Evolutionary conservation across 257 asterid species (phyloP).

Genomic region (Solanum dulcamara): DNA sequence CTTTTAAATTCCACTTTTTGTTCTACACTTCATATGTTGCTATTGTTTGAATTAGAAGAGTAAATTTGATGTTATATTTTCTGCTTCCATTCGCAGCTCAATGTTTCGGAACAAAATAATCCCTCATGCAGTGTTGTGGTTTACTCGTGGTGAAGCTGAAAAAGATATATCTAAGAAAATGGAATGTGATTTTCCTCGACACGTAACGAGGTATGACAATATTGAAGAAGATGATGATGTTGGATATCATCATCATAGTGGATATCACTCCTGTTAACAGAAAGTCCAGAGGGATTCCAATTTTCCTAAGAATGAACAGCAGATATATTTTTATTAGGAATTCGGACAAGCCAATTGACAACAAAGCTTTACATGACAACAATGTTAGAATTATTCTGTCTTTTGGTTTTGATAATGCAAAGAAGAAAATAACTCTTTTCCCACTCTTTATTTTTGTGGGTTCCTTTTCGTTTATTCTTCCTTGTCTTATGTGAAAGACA

Average conservation of each 20-base stretch:
- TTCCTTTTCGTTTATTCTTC: background rate
- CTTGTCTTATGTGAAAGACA: background rate
- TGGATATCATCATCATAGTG: constrained; percentile 1
- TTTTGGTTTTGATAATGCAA: background rate
- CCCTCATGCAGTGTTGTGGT: constrained; percentile 85
- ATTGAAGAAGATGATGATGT: background rate
- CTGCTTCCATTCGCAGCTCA: constrained; percentile 25
- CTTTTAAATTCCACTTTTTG: background rate
- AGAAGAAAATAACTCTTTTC: no score
- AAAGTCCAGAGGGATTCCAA: constrained; percentile 71
- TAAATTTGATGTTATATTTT: background rate
- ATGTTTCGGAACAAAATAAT: constrained; percentile 59
- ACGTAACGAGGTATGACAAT: background rate
- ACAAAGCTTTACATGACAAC: constrained; percentile 43
- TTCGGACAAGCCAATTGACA: constrained; percentile 43
- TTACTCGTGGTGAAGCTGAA: constrained; percentile 68
- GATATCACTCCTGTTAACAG: constrained; percentile 60
- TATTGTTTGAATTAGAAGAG: background rate
- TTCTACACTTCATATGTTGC: background rate
- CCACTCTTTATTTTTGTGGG: background rate
- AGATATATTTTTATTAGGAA: constrained; percentile 68
- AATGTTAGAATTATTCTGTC: background rate
- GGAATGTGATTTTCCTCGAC: background rate
- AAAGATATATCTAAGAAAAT: constrained; percentile 22
- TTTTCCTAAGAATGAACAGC: constrained; percentile 53